Base-by-base conservation (phyloP, 805 yeast species). In the Saturnispora zaruensis region DNA sequence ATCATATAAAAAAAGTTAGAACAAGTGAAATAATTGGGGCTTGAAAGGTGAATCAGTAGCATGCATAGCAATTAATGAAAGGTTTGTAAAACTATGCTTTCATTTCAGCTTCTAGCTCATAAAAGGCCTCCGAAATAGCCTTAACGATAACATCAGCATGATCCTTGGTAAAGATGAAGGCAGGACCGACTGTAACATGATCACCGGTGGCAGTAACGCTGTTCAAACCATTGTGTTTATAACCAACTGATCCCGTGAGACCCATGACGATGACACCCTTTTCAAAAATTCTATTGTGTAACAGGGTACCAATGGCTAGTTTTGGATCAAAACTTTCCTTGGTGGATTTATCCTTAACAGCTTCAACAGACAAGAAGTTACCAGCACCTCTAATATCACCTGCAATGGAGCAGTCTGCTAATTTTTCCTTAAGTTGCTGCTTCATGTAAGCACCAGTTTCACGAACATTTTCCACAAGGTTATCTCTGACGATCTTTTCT, bases 361-460 rank as follows among this genome's bases (percentile, higher is more conserved):
- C 67, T 62, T 80, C 85, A 44, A 80, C 57, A 4, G 79, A 68
- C 74, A 81, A 70, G 64, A 80, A 80, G 37, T 78, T 75, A 53
- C 84, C 85, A 51, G 77, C 67, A 49, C 86, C 86, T 64, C 86
- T 72, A 36, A 80, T 73, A 55, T 80, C 81, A 51, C 83, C 85
- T 21, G 71, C 79, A 46, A 72, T 67, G 46, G 64, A 64, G 51
- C 59, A 59, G 41, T 66, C 66, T 44, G 65, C 65, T 18, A 74
- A 55, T 37, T 63, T 61, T 30, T 63, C 63, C 51, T 64, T 62
- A 45, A 77, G 62, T 54, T 60, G 63, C 16, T 55, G 57, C 53
- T 70, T 77, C 57, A 77, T 55, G 52, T 71, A 62, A 50, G 58
- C 67, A 52, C 81, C 82, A 57, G 59, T 66, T 44, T 65, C 62